A percentile compares a stretch with the other conserved stretches of the same genome.
These are phyloP conservation scores for Amphirosellinia nigrospora DNA, from an alignment of 495 filamentous ascomycete species.

Conservation along the genomic window DNA sequence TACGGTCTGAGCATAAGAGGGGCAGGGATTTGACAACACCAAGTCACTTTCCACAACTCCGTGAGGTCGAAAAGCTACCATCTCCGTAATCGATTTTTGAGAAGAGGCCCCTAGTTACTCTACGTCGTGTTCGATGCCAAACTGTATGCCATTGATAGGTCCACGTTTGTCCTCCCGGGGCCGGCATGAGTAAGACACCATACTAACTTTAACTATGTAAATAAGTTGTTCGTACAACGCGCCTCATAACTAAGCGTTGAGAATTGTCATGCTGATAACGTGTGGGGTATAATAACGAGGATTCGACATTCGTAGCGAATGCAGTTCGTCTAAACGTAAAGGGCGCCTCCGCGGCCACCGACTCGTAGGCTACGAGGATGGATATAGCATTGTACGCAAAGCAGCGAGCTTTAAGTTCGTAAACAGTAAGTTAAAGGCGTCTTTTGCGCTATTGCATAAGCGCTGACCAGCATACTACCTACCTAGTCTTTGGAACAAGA, in stretches of 20 bases:
- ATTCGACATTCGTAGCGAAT: background rate
- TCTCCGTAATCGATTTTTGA: background rate
- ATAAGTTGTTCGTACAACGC: background rate
- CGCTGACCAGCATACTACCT: background rate
- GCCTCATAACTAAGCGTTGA: background rate
- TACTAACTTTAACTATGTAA: background rate
- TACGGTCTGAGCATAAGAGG: background rate
- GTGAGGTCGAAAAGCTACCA: background rate
- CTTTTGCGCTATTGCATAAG: background rate
- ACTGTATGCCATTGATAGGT: background rate
- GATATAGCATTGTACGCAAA: background rate
- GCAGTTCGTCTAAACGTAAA: background rate
- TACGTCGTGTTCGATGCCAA: background rate
- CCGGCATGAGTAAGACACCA: background rate
- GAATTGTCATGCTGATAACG: too few species aligned
- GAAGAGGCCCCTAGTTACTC: background rate
- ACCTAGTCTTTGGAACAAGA: background rate
- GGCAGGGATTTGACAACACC: background rate
- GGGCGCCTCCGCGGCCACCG: background rate
- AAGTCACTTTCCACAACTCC: background rate
- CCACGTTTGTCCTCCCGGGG: background rate
- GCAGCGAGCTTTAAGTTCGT: background rate
- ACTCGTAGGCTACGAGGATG: background rate
- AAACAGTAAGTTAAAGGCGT: background rate
- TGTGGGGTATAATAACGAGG: background rate